These are phyloP conservation scores for Rhododendron kiyosumense DNA, from an alignment of 148 eudicot genomes.

Conservation along the genomic window DNA sequence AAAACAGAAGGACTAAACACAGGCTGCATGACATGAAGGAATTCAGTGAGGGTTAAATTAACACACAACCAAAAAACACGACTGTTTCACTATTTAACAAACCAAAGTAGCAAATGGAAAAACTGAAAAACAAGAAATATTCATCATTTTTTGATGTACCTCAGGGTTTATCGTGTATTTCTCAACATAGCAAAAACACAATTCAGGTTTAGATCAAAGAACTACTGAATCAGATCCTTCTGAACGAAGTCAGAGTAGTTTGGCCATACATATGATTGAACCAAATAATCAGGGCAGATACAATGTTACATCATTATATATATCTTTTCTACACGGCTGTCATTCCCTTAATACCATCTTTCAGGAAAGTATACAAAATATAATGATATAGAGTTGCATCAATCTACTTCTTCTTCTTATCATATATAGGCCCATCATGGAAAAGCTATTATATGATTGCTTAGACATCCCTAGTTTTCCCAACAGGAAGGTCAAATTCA, in stretches of 20 bases:
- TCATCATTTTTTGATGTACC: neutral
- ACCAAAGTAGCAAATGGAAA: neutral
- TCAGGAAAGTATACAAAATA: neutral
- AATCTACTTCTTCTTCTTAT: neutral
- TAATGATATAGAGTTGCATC: neutral
- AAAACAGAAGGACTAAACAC: conserved; percentile 79
- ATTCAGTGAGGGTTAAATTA: neutral
- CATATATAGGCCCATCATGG: neutral
- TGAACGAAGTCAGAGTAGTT: neutral
- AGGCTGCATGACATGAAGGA: conserved; percentile 47
- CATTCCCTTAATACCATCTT: neutral
- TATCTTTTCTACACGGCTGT: neutral
- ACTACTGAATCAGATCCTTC: neutral
- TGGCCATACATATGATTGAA: neutral
- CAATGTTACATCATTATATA: neutral
- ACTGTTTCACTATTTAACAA: neutral
- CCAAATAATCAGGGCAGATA: neutral
- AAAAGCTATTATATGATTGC: neutral
- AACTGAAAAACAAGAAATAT: neutral
- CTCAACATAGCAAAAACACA: neutral
- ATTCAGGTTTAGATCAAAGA: neutral
- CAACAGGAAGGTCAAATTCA: neutral
- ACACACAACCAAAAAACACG: neutral
- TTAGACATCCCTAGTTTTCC: neutral
- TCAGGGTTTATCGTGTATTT: neutral